Evolutionary conservation across 441 rosid species (phyloP).

Genomic region (Euphorbia schlechtendalii): DNA sequence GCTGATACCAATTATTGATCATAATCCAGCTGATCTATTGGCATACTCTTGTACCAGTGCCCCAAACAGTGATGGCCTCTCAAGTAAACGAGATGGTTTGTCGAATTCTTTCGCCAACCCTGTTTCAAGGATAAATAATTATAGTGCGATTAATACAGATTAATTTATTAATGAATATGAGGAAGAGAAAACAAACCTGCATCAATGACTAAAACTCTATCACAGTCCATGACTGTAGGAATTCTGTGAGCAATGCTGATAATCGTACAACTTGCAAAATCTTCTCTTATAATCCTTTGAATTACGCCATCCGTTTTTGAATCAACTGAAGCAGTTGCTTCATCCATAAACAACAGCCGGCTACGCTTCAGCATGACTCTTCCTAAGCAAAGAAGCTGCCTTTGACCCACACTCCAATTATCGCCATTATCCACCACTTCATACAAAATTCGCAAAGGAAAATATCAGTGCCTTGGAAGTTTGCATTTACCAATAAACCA

Average conservation of each 20-base stretch:
- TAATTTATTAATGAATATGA: no score
- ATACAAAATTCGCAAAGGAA: no score
- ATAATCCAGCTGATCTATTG: conserved; percentile 63
- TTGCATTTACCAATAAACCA: background rate
- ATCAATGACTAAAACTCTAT: conserved; percentile 79
- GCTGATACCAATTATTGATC: background rate
- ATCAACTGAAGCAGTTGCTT: conserved; percentile 95
- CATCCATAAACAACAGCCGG: conserved; percentile 75
- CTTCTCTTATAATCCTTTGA: conserved; percentile 84
- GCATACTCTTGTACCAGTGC: conserved; percentile 94
- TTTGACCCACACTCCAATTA: conserved; percentile 97
- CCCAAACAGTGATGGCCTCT: conserved; percentile 65
- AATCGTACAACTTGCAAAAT: conserved; percentile 67
- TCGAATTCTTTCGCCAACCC: conserved; percentile 76
- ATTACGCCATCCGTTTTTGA: conserved; percentile 86
- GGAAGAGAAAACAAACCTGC: conserved; percentile 42
- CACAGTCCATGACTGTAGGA: conserved; percentile 96
- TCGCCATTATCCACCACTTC: conserved; percentile 83
- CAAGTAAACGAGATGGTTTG: conserved; percentile 57
- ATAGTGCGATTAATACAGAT: no score
- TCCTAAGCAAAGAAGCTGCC: conserved; percentile 83
- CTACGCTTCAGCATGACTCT: conserved; percentile 83
- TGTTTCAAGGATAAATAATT: conserved; percentile 15
- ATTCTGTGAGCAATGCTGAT: conserved; percentile 96
- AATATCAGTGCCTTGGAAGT: background rate